These are phyloP conservation scores for Candida wancherniae DNA, from an alignment of 805 yeast genomes.

Conservation along the genomic window DNA sequence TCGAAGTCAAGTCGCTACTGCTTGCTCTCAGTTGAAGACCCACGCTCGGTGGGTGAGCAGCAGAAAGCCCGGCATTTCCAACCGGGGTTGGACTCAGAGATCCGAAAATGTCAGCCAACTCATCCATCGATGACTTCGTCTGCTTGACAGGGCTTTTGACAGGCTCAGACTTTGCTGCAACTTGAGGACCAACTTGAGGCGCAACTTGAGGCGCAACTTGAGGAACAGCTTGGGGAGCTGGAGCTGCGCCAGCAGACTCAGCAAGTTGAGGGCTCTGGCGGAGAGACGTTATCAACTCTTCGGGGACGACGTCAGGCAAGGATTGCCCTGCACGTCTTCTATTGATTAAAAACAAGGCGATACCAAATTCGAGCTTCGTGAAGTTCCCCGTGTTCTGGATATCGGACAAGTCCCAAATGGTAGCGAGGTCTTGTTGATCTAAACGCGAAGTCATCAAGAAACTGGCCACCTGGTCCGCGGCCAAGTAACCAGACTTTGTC, in stretches of 20 bases:
- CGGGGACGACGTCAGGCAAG: conserved; percentile 76
- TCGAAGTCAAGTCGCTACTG: conserved; percentile 31
- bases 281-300: conserved; percentile 43
- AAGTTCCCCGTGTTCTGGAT: conserved; percentile 81
- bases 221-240: conserved; percentile 11
- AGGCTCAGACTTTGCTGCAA: conserved; percentile 5
- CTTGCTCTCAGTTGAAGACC: conserved; percentile 24
- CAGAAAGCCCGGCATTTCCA: conserved; percentile 8
- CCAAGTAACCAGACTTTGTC: conserved; percentile 52
- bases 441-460: conserved; percentile 85
- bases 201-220: not conserved
- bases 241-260: conserved; percentile 1
- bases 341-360: conserved; percentile 91
- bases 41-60: conserved; percentile 9
- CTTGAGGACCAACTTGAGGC: conserved; percentile 1
- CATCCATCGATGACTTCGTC: conserved; percentile 56
- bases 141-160: conserved; percentile 11
- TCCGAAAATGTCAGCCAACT: conserved; percentile 50
- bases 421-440: conserved; percentile 77
- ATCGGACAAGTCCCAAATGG: conserved; percentile 93
- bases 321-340: conserved; percentile 72
- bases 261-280: conserved; percentile 7
- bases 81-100: conserved; percentile 18
- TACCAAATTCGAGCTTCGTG: conserved; percentile 76
- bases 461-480: conserved; percentile 79